These are phyloP conservation scores for Gnaphalium uliginosum DNA, from an alignment of 129 eudicot genomes.

Conservation along the genomic window DNA sequence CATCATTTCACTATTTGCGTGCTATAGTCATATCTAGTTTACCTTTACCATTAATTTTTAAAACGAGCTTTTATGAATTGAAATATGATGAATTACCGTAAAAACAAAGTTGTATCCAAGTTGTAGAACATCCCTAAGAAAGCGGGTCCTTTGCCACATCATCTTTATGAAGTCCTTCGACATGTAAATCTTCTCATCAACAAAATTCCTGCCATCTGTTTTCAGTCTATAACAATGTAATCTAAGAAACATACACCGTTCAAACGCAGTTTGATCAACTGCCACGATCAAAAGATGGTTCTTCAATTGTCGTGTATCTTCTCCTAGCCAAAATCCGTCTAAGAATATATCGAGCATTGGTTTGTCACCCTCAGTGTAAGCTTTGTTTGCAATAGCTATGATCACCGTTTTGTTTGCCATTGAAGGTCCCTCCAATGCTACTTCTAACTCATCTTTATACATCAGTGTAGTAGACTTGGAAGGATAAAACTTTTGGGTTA, in stretches of 20 bases:
- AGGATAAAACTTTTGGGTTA: constrained; percentile 22
- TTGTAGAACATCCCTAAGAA: constrained; percentile 55
- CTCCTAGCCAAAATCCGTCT: constrained; percentile 90
- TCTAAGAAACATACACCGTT: constrained; percentile 61
- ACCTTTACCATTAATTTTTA: no score
- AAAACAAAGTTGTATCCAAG: constrained; percentile 63
- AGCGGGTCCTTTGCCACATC: constrained; percentile 82
- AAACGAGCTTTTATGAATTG: neutral
- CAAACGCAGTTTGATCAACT: constrained; percentile 57
- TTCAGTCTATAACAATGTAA: constrained; percentile 51
- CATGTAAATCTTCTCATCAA: constrained; percentile 64
- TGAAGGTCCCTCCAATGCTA: constrained; percentile 55
- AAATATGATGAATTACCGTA: constrained; percentile 53
- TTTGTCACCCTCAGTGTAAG: constrained; percentile 55
- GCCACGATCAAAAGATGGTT: constrained; percentile 64
- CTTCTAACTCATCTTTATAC: constrained; percentile 49
- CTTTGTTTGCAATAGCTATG: constrained; percentile 58
- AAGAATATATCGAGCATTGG: constrained; percentile 72
- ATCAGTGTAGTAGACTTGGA: constrained; percentile 13
- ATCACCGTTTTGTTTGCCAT: constrained; percentile 62
- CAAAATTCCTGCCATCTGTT: constrained; percentile 47
- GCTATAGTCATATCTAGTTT: no score
- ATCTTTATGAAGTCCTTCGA: constrained; percentile 61
- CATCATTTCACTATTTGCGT: no score
- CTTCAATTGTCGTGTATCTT: constrained; percentile 48